A percentile compares a stretch with the other conserved stretches of the same genome.
Evolutionary conservation across 176 grass and related monocot genomes (phyloP).

Genomic region (Chrysopogon serrulatus): DNA sequence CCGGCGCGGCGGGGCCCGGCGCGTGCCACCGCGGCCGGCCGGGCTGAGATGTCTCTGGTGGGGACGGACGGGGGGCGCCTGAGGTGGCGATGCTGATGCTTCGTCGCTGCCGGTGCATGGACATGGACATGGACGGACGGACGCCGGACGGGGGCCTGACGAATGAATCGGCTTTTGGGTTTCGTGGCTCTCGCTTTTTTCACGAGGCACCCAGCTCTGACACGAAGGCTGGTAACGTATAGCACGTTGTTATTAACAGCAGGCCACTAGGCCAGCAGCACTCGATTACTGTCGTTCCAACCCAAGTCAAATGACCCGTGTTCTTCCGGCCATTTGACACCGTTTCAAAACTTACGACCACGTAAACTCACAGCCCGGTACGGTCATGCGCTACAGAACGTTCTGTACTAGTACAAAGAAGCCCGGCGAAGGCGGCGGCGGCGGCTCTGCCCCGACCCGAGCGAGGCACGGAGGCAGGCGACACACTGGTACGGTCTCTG

Average conservation of each 20-base stretch:
- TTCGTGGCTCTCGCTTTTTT: not conserved
- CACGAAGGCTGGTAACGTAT: not conserved
- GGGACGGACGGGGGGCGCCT: not conserved
- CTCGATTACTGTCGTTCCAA: not conserved
- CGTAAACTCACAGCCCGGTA: not conserved
- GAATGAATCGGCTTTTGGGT: not conserved
- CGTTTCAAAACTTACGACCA: not conserved
- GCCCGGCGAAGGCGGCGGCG: too few relatives aligned
- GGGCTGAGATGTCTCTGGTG: not conserved
- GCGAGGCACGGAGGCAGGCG: too few relatives aligned
- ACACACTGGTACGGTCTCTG: not conserved
- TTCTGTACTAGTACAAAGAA: too few relatives aligned
- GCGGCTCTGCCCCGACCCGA: not conserved
- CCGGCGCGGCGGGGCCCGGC: not conserved
- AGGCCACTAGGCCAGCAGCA: not conserved
- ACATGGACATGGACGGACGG: not conserved
- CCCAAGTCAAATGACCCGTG: not conserved
- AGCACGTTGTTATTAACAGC: not conserved
- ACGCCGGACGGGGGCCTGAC: not conserved
- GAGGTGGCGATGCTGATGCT: not conserved
- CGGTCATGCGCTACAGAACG: not conserved
- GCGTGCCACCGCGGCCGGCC: conserved; percentile 9
- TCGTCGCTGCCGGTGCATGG: not conserved
- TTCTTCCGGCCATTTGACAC: not conserved
- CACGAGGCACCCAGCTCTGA: not conserved